Evolutionary conservation across 768 basidiomycete genomes (phyloP).

Genomic region (Boletus eberwhitei): DNA sequence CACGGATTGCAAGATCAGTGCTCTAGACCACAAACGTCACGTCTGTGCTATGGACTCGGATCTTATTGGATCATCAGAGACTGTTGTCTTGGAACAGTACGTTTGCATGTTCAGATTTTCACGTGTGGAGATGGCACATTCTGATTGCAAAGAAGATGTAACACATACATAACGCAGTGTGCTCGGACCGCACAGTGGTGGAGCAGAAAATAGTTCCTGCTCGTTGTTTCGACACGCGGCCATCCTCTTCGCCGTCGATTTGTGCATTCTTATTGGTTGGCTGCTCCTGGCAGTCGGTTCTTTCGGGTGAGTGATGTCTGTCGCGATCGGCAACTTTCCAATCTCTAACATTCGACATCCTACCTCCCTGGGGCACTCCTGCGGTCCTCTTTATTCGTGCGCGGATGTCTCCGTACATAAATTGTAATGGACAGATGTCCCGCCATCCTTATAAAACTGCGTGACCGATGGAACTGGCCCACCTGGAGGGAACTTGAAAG

Average conservation of each 20-base stretch:
- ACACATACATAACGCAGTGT: background rate
- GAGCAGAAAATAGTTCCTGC: constrained; percentile 1
- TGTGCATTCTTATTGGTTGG: background rate
- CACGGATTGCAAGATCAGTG: background rate
- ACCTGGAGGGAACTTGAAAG: background rate
- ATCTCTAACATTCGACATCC: background rate
- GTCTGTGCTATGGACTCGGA: background rate
- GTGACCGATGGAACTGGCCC: background rate
- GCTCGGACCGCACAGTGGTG: background rate
- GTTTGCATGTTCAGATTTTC: background rate
- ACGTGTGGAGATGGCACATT: background rate
- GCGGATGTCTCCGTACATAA: background rate
- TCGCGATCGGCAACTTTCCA: background rate
- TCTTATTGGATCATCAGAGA: background rate
- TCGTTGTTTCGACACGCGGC: background rate
- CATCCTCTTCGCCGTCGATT: background rate
- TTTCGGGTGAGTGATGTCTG: background rate
- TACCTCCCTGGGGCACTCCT: background rate
- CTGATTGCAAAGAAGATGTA: background rate
- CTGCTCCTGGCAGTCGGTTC: background rate
- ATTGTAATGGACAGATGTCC: background rate
- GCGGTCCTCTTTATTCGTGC: background rate
- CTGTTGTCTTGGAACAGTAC: background rate
- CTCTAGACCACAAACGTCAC: background rate
- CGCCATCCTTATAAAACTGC: background rate